Base-by-base conservation (phyloP, 1,139 yeast genomes). In the Saccharomyces hybrid region DNA sequence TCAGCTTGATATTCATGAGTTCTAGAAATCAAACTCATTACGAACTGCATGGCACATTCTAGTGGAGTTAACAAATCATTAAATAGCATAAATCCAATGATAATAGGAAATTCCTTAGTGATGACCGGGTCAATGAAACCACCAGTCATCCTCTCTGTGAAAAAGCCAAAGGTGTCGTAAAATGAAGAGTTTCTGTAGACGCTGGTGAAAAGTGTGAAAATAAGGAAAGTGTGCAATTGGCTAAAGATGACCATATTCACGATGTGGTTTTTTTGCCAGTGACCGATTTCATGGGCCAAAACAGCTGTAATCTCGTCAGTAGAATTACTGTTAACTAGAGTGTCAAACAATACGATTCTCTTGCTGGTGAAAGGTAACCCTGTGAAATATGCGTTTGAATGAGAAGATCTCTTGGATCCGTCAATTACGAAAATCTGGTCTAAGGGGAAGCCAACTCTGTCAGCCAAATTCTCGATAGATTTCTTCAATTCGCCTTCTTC, bases 241-340 rank as follows among this genome's bases (percentile, higher is more conserved):
- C 82, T 75, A 61, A 84, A 78, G 3, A 78, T 63, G 65, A 93
- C 72, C 78, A 84, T 79, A 68, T 84, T 84, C 16, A 90, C 76
- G 58, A 91, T 84, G 71, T 93, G 99, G 57, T 86, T 84, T 69
- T 86, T 78, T 63, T 86, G 86, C 99, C 99, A 93, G 71, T 93
- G 99, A 50, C 99, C 99, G 62, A 93, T 86, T 75, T 93, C 99
- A 69, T 93, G 99, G 25, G 96, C 98, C 64, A 93, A 78, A 1
- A 93, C 96, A 48, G 99, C 97, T 53, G 91, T 89, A 32, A 91
- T 88, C 72, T 93, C 96, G 50, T 80, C 80, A 34, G 82, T 80
- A 34, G 90, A 75, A 32, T 91, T 84, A 56, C 88, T 86, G 58
- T 87, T 84, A 61, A 93, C 84, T 73, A 93, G 79, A 7, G 98